Evolutionary conservation across 2,329 filamentous ascomycete species (phyloP).

Genomic region (Alternaria gansuensis): DNA sequence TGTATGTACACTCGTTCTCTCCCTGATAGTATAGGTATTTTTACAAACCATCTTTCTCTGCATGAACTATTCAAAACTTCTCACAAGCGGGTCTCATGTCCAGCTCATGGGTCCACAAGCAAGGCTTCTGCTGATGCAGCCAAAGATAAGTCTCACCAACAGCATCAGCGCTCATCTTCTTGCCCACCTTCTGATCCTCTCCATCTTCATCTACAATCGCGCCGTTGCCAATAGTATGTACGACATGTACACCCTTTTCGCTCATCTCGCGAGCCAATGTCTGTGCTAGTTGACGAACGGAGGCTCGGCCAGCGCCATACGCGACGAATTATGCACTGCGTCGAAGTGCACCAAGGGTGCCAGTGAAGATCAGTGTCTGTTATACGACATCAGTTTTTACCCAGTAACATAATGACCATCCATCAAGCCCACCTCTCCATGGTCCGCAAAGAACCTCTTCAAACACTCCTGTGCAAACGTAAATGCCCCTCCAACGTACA

Average conservation of each 20-base stretch:
- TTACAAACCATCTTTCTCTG: not conserved
- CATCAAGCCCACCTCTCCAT: slow-evolving; percentile 59
- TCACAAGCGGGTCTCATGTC: slow-evolving; percentile 62
- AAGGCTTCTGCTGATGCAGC: slow-evolving; percentile 60
- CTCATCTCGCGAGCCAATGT: slow-evolving; percentile 66
- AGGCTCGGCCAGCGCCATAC: slow-evolving; percentile 64
- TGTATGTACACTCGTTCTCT: not conserved
- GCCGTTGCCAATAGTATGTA: slow-evolving; percentile 68
- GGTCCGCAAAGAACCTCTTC: slow-evolving; percentile 62
- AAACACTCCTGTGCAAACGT: slow-evolving; percentile 64
- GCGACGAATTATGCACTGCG: slow-evolving; percentile 64
- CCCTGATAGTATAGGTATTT: not conserved
- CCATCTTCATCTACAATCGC: slow-evolving; percentile 62
- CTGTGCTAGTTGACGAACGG: slow-evolving; percentile 65
- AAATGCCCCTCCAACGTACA: slow-evolving; percentile 65
- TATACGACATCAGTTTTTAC: not conserved
- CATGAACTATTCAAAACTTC: slow-evolving; percentile 53
- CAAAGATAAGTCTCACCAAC: slow-evolving; percentile 66
- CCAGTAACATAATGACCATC: slow-evolving; percentile 42
- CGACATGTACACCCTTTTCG: slow-evolving; percentile 65
- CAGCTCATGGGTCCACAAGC: slow-evolving; percentile 63
- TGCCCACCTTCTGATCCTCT: slow-evolving; percentile 59
- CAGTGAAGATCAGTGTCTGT: slow-evolving; percentile 42
- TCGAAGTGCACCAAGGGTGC: slow-evolving; percentile 63
- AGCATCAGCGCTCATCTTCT: slow-evolving; percentile 66